phyloP scores from a whole-genome alignment of 352 stramenopile genomes.

The Phytophthora cryptogea region DNA sequence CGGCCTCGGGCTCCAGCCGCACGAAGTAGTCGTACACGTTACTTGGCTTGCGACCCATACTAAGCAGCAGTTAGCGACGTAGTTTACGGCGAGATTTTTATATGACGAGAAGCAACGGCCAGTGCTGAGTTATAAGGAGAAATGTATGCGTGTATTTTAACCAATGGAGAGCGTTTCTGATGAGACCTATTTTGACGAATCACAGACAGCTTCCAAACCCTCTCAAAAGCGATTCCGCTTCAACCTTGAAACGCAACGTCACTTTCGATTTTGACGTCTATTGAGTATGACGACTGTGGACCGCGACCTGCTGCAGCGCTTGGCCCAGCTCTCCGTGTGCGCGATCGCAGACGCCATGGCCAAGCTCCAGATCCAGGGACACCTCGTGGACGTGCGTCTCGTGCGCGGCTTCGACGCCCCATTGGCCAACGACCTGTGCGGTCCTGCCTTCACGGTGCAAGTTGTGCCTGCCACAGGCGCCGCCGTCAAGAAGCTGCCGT shows the following conservation, averaged over 20 bases:
- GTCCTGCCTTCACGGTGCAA: conserved; percentile 66
- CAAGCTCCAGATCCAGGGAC: conserved; percentile 68
- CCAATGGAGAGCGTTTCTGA: neutral
- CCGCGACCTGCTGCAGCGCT: conserved; percentile 37
- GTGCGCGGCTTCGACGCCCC: conserved; percentile 64
- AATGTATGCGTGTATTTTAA: neutral
- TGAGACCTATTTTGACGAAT: neutral
- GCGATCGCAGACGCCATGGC: conserved; percentile 70
- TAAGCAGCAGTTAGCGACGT: neutral
- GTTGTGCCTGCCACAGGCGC: conserved; percentile 65
- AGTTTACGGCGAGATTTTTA: conserved; percentile 1
- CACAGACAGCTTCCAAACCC: neutral
- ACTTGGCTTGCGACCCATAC: conserved; percentile 80
- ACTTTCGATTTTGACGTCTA: neutral
- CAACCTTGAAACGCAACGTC: neutral
- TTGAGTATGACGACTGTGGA: neutral
- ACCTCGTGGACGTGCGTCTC: conserved; percentile 72
- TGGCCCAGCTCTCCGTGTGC: conserved; percentile 71
- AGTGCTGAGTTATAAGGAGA: neutral
- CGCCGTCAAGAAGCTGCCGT: conserved; percentile 64
- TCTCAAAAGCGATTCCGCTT: neutral
- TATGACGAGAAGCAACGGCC: neutral
- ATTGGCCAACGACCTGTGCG: conserved; percentile 66
- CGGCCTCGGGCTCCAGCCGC: conserved; percentile 62
- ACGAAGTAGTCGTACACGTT: conserved; percentile 90